Base-by-base conservation (phyloP, 352 stramenopile genomes). In the Phytophthora sp. region DNA sequence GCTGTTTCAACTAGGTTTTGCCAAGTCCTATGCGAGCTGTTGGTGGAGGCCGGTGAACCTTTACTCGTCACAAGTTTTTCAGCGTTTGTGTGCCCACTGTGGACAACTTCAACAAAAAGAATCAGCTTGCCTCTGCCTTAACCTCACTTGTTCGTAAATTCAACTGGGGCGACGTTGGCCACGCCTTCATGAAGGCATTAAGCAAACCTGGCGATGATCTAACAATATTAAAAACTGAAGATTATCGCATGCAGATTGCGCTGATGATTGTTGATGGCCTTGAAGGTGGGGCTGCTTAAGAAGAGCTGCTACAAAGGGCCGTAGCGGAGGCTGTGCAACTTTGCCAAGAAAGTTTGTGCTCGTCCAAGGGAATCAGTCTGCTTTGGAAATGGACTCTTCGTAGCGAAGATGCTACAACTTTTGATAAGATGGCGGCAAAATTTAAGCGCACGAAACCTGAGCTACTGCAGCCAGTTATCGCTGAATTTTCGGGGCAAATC, bases 351-450 rank as follows among this genome's bases (percentile, higher is more conserved):
- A 24, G 27, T 17, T 46, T 52, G 31, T 48, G 24, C 20, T 53
- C 41, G 4, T 53, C 23, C 9, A 50, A 52, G 49, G 38, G 32
- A 2, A 3, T 54, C 10, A 26, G 30, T 18, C n/a, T 44, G 5
- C 55, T 64, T 13, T 64, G 55, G 45, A 64, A 64, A n/a, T 54
- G 46, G 43, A 23, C 45, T 0, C 42, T 64, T 18, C 23, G 21
- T 23, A 52, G 23, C 26, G 48, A 55, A 32, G 20, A 46, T 37
- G 42, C 44, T 7, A 37, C 8, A n/a, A 24, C 23, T 27, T 42
- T 64, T 23, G 24, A 30, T 8, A n/a, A 5, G 10, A 28, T 52
- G n/a, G 45, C 50, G 8, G 21, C 3, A 9, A 51, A 49, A 15
- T 35, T 56, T 11, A 52, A 57, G 45, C 26, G 23, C 35, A 35